phyloP scores from a whole-genome alignment of 176 grass and related monocot genomes.

The Ananas comosus region DNA sequence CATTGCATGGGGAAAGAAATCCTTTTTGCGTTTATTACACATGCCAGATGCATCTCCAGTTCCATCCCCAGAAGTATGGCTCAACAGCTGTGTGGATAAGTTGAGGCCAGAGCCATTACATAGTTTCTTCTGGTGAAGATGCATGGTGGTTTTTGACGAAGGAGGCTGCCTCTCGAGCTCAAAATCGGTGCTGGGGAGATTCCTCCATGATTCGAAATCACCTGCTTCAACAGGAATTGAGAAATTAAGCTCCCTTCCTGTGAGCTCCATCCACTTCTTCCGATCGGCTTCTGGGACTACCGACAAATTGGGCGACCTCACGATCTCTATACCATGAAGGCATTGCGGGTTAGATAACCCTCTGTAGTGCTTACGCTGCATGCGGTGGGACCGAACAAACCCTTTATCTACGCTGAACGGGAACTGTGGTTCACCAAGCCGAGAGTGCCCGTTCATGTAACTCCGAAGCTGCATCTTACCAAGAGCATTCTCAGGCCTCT shows the following conservation, averaged over 20 bases:
- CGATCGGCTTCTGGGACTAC: slow-evolving; percentile 53
- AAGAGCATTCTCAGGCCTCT: slow-evolving; percentile 78
- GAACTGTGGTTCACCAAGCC: slow-evolving; percentile 82
- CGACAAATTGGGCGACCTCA: slow-evolving; percentile 45
- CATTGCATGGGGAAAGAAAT: slow-evolving; percentile 45
- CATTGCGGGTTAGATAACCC: slow-evolving; percentile 88
- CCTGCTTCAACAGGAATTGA: slow-evolving; percentile 44
- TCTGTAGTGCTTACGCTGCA: slow-evolving; percentile 95
- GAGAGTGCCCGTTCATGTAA: slow-evolving; percentile 93
- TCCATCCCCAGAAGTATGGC: slow-evolving; percentile 38
- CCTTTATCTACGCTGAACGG: slow-evolving; percentile 83
- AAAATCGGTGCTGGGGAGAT: slow-evolving; percentile 61
- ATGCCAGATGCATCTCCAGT: slow-evolving; percentile 30
- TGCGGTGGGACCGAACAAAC: slow-evolving; percentile 77
- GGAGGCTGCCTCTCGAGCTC: slow-evolving; percentile 58
- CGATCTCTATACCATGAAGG: slow-evolving; percentile 75
- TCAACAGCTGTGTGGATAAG: slow-evolving; percentile 53
- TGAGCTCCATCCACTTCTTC: slow-evolving; percentile 84
- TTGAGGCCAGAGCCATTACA: slow-evolving; percentile 67
- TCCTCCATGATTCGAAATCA: slow-evolving; percentile 92
- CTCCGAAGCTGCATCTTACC: slow-evolving; percentile 97
- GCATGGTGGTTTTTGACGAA: slow-evolving; percentile 31
- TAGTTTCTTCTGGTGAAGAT: slow-evolving; percentile 49
- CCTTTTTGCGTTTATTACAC: slow-evolving; percentile 62
- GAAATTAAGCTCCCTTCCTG: slow-evolving; percentile 68